Base-by-base conservation (phyloP, 176 grass and related monocot species). In the Lolium perenne region DNA sequence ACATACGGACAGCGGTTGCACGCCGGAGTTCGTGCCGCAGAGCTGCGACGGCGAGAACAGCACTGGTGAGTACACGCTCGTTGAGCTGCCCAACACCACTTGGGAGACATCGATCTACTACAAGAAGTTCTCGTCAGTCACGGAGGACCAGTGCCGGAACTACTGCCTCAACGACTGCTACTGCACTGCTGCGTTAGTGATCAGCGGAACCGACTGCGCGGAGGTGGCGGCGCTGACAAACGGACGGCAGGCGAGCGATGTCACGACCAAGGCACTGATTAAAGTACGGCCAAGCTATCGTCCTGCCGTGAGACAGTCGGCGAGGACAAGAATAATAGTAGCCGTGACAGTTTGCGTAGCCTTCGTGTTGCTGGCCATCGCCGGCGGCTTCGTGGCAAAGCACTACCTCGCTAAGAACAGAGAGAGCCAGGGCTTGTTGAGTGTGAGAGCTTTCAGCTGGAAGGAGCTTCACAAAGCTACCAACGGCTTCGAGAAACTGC, bases 141-240 rank as follows among this genome's bases (percentile, higher is more conserved):
- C 75, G 0, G 76, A 71, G 76, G 38, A 86, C 6, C 76, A 86
- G 38, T 79, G 84, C 53, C 17, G 51, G 11, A 41, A 38, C 4
- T 17, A 60, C 16, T 80, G 86, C 79, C 12, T 82, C 10, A 35
- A 25, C 35, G 79, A 82, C 71, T 77, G 86, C 79, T 82, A 23
- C 71, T 87, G 79, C 60, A 5, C n/a, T 0, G 79, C 48, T 2
- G 48, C 60, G 2, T 17, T 79, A 10, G 0, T 77, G n/a, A 45
- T n/a, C 6, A 51, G 1, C 15, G 63, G 75, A 8, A 23, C 62
- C 6, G 38, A 59, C 3, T 86, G 63, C 64, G 50, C 21, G 2
- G 71, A 87, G 70, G 0, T 82, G 6, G 86, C 29, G 29, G 29
- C 29, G 29, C 29, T 29, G 29, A 29, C 29, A 29, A 29, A 29